Conservation (phyloP, 257 asterid species). For the Nicotiana otophora region DNA sequence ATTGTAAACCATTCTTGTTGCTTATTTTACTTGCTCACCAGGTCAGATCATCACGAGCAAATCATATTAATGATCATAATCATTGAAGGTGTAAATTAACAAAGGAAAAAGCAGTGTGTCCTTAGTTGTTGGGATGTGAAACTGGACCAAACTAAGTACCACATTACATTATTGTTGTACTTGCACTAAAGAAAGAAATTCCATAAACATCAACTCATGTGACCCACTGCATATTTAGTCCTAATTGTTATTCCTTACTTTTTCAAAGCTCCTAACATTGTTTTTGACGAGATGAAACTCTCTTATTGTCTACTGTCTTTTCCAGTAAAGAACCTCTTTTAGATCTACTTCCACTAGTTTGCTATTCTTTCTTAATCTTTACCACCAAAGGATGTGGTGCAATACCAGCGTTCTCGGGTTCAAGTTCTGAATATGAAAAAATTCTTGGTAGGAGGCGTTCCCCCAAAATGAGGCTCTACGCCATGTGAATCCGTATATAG, state of each 20-base stretch:
- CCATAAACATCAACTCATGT: conserved; percentile 12
- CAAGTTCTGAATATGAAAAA: too few relatives aligned
- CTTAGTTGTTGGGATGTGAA: conserved; percentile 13
- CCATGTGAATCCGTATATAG: too few relatives aligned
- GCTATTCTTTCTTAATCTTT: neutral
- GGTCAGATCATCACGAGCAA: neutral
- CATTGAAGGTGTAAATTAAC: neutral
- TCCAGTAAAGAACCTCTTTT: neutral
- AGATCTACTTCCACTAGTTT: neutral
- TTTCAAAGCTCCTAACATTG: conserved; percentile 12
- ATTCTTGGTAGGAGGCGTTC: too few relatives aligned
- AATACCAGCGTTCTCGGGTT: too few relatives aligned
- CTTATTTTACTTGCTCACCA: neutral
- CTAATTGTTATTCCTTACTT: conserved; percentile 11
- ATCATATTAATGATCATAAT: conserved; percentile 7
- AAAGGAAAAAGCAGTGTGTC: neutral
- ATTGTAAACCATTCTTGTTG: neutral
- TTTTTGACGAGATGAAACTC: neutral
- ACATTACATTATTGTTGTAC: conserved; percentile 22
- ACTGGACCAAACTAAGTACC: conserved; percentile 17
- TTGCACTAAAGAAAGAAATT: conserved; percentile 4
- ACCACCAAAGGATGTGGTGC: too few relatives aligned
- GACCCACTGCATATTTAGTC: conserved; percentile 14
- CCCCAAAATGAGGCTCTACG: too few relatives aligned
- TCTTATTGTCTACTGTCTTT: neutral